Percentiles rank a stretch among this genome's conserved stretches.
Conservation (phyloP, 331 rosid species). For the Malus hybrid region DNA sequence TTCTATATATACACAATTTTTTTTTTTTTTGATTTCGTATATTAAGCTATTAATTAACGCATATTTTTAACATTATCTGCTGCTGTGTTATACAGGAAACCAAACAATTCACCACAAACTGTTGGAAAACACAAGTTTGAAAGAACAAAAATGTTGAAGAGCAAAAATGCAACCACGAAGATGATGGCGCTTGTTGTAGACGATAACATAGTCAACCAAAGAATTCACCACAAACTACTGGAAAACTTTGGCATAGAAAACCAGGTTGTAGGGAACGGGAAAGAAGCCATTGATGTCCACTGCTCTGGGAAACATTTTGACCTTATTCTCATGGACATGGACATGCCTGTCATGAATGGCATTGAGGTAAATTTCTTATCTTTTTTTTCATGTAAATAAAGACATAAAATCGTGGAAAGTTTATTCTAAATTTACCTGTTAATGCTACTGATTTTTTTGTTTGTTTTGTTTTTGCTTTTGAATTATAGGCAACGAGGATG, state of each 20-base stretch:
- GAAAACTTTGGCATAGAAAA: constrained; percentile 36
- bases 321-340: constrained; percentile 77
- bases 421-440: background rate
- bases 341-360: constrained; percentile 86
- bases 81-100: background rate
- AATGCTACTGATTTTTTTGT: background rate
- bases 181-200: constrained; percentile 64
- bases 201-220: constrained; percentile 32
- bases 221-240: constrained; percentile 40
- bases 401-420: background rate
- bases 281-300: constrained; percentile 66
- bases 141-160: constrained; percentile 1
- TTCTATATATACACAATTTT: background rate
- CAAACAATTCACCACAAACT: constrained; percentile 38
- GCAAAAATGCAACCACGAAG: background rate
- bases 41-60: background rate
- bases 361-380: constrained; percentile 33
- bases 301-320: constrained; percentile 42
- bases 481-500: constrained; percentile 52
- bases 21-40: background rate
- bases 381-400: background rate
- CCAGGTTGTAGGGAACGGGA: constrained; percentile 46
- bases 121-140: constrained; percentile 14
- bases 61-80: background rate
- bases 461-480: background rate